Evolutionary conservation across 108 stramenopile species (phyloP).

Genomic region (Fragilariopsis cylindrus): DNA sequence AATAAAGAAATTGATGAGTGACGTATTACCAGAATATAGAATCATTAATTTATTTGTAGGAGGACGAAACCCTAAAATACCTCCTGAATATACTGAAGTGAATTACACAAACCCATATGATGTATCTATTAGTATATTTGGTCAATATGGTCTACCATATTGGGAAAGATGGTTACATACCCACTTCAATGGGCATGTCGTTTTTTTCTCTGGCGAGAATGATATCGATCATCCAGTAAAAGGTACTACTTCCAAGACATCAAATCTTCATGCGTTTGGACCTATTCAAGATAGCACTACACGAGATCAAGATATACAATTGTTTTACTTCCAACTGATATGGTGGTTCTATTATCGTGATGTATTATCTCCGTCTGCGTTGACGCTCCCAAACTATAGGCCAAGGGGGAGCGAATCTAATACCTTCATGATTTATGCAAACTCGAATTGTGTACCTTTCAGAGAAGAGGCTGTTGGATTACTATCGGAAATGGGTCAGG

Average conservation of each 20-base stretch:
- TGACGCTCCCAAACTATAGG: not conserved
- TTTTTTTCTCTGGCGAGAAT: not conserved
- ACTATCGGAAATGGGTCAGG: not conserved
- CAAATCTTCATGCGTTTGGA: not conserved
- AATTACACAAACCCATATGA: not conserved
- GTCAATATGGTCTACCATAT: not conserved
- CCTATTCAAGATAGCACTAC: not conserved
- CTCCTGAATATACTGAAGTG: not conserved
- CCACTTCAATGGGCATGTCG: not conserved
- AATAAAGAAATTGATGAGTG: not conserved
- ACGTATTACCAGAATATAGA: not conserved
- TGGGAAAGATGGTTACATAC: not conserved
- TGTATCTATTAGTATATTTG: not conserved
- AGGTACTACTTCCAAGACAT: not conserved
- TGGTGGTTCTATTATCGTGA: not conserved
- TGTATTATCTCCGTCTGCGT: not conserved
- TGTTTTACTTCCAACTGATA: not conserved
- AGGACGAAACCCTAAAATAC: not conserved
- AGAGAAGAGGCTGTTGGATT: slow-evolving; percentile 15
- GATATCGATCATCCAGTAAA: not conserved
- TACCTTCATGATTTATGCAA: slow-evolving; percentile 19
- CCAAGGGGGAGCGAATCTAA: not conserved
- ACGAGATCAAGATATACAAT: not conserved
- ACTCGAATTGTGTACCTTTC: slow-evolving; percentile 10
- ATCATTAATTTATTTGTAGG: not conserved